These are phyloP conservation scores for Xylaria flabelliformis DNA, from an alignment of 495 filamentous ascomycete species.

Conservation along the genomic window DNA sequence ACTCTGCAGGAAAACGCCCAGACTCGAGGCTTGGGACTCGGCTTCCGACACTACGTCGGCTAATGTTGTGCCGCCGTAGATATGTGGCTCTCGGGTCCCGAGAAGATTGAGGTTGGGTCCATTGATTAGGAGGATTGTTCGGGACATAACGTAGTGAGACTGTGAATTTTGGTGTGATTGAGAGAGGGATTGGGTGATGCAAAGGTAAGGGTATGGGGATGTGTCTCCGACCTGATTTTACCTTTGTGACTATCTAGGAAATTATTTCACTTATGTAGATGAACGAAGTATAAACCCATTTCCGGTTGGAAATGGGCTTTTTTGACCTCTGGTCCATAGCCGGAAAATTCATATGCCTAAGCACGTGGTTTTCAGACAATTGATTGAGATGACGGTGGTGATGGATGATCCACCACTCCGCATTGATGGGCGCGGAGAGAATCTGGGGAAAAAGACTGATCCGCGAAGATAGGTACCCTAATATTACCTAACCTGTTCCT, in stretches of 20 bases:
- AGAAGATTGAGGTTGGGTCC: slow-evolving; percentile 84
- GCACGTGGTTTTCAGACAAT: not conserved
- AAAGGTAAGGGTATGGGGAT: not conserved
- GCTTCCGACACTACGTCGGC: slow-evolving; percentile 59
- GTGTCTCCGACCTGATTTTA: not conserved
- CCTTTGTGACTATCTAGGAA: not conserved
- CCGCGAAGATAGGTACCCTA: not conserved
- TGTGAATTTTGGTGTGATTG: not conserved
- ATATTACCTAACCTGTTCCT: not conserved
- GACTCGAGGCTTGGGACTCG: slow-evolving; percentile 48
- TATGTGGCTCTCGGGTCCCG: slow-evolving; percentile 71
- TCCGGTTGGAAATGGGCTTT: not conserved
- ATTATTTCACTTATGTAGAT: not conserved
- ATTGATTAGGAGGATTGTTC: slow-evolving; percentile 75
- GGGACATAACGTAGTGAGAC: slow-evolving; percentile 42
- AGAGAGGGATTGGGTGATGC: not conserved
- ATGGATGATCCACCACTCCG: slow-evolving; percentile 3
- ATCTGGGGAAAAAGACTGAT: slow-evolving; percentile 20
- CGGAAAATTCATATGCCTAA: slow-evolving; percentile 1
- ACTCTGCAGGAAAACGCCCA: slow-evolving; percentile 51
- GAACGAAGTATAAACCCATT: not conserved
- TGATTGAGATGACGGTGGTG: not conserved
- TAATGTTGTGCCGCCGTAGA: slow-evolving; percentile 72
- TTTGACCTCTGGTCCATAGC: not conserved
- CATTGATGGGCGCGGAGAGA: slow-evolving; percentile 13